These are phyloP conservation scores for Perkinsus marinus DNA, from an alignment of 169 alveolate genomes.

Conservation along the genomic window DNA sequence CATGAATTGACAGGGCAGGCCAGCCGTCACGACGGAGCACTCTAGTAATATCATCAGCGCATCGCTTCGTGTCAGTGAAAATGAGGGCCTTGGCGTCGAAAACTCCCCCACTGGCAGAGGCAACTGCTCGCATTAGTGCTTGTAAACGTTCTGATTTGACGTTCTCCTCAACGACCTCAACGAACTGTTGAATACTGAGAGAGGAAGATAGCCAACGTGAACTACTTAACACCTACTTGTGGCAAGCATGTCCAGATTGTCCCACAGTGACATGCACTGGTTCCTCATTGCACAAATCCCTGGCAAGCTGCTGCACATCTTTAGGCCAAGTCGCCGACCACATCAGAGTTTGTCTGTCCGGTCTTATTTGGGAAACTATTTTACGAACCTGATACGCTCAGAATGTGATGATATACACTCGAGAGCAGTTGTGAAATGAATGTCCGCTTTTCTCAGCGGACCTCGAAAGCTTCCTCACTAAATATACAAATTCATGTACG, in stretches of 20 bases:
- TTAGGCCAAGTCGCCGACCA: slow-evolving; percentile 95
- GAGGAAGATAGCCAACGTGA: not conserved
- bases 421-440: no score
- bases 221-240: not conserved
- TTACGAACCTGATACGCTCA: slow-evolving; percentile 46
- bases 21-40: slow-evolving; percentile 71
- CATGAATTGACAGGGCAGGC: slow-evolving; percentile 85
- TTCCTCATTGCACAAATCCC: slow-evolving; percentile 67
- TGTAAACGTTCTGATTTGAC: slow-evolving; percentile 4
- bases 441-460: no score
- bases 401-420: no score
- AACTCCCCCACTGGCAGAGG: not conserved
- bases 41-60: slow-evolving; percentile 67
- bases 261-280: slow-evolving; percentile 88
- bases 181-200: slow-evolving; percentile 31
- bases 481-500: no score
- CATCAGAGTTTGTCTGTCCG: slow-evolving; percentile 83
- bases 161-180: slow-evolving; percentile 39
- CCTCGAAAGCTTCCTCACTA: no score
- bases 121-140: not conserved
- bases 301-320: slow-evolving; percentile 78
- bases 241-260: slow-evolving; percentile 25
- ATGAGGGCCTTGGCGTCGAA: slow-evolving; percentile 4
- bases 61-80: slow-evolving; percentile 32
- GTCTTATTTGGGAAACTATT: slow-evolving; percentile 66